Base-by-base conservation (phyloP, 2,329 filamentous ascomycete species). In the Monilinia polystroma region DNA sequence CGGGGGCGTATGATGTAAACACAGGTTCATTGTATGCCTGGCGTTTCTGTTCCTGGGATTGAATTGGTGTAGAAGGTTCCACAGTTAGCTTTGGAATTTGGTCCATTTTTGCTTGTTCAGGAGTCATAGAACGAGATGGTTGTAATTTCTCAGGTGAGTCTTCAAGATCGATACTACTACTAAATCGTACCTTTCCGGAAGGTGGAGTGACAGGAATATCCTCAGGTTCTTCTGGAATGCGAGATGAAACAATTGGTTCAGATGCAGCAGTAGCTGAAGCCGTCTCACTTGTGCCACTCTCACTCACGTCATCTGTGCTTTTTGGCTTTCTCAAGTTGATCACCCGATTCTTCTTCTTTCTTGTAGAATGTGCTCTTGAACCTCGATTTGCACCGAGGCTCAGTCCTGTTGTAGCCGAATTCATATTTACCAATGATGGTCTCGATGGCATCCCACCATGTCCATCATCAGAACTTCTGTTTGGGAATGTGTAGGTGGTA, bases 271-370 rank as follows among this genome's bases (percentile, higher is more conserved):
- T 81, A 14, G 83, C 81, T 32, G 87, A 79, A 20, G 86, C 88
- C 14, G 77, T 79, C 32, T 74, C 73, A 38, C 72, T 75, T 29
- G 82, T 83, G 29, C 81, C 52, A 43, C 58, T 63, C 32, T 63
- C 51, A 43, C 57, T 51, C 51, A 80, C 80, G 35, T 83, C 82
- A 41, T 75, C 80, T 63, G 76, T 77, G 16, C 76, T 78, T 67
- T 83, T 82, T 69, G 85, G 81, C 69, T 84, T 87, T n/a, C 92
- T 85, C 18, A 96, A 81, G 74, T 96, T 92, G 68, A 96, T 90
- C 18, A 96, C 88, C 26, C 92, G 84, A 67, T 87, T 92, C 84
- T 94, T 96, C 82, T 91, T 91, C 80, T 91, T 94, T 64, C 90
- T 86, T 45, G 86, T 83, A 29, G 83, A 82, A 69, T 87, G 84